phyloP scores from a whole-genome alignment of 306 rosid species.

The Castanea sativa region DNA sequence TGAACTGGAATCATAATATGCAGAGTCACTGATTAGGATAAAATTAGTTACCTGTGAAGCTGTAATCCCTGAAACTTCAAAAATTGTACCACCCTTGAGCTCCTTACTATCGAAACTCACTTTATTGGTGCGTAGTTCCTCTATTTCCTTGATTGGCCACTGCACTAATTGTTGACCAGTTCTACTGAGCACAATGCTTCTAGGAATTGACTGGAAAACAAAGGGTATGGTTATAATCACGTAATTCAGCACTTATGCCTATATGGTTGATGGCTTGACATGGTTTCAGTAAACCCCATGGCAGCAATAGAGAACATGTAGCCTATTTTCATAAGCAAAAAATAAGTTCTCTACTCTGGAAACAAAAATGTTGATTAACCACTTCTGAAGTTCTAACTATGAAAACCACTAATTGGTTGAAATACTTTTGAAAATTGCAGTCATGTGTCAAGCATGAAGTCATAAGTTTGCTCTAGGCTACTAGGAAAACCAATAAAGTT shows the following conservation, averaged over 20 bases:
- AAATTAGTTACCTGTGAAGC: conserved; percentile 56
- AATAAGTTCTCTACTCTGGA: not conserved
- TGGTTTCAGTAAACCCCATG: not conserved
- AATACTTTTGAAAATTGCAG: not conserved
- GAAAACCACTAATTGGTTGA: not conserved
- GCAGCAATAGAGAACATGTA: not conserved
- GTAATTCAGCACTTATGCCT: not conserved
- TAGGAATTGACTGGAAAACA: conserved; percentile 43
- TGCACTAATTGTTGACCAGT: conserved; percentile 51
- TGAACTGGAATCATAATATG: not conserved
- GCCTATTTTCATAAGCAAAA: not conserved
- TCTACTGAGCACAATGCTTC: conserved; percentile 49
- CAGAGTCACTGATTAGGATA: not conserved
- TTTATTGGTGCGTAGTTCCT: conserved; percentile 34
- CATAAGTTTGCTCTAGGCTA: not conserved
- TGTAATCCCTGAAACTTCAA: conserved; percentile 50
- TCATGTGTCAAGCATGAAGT: not conserved
- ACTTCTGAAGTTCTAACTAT: not conserved
- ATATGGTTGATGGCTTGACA: not conserved
- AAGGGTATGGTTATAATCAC: not conserved
- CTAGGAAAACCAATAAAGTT: not conserved
- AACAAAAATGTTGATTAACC: not conserved
- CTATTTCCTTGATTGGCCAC: conserved; percentile 63
- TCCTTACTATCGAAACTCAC: conserved; percentile 25
- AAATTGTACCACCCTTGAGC: conserved; percentile 32